phyloP scores from a whole-genome alignment of 768 basidiomycete species.

The Rossbeevera mucosa region DNA sequence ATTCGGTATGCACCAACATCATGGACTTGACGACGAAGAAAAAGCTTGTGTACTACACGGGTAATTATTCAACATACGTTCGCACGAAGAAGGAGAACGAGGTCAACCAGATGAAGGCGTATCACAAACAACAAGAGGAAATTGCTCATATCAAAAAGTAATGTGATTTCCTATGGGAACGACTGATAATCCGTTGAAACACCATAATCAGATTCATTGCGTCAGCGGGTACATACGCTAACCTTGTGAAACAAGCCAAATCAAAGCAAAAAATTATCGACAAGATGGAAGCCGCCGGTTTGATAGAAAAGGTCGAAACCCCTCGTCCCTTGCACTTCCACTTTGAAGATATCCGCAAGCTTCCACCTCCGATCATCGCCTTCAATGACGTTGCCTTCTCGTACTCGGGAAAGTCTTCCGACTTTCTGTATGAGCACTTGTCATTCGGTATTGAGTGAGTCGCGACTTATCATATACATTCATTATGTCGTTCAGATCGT shows the following conservation, averaged over 20 bases:
- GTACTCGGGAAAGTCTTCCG: constrained; percentile 84
- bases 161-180: constrained; percentile 14
- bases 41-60: constrained; percentile 90
- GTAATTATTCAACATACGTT: constrained; percentile 97
- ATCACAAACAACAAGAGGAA: constrained; percentile 97
- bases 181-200: constrained; percentile 7
- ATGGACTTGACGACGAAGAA: constrained; percentile 94
- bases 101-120: constrained; percentile 99
- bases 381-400: constrained; percentile 94
- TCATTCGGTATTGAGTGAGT: constrained; percentile 97
- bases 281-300: constrained; percentile 99
- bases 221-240: constrained; percentile 99
- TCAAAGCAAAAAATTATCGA: constrained; percentile 99
- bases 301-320: constrained; percentile 86
- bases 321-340: constrained; percentile 80
- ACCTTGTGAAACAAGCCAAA: constrained; percentile 97
- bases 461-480: neutral
- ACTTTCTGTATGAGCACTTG: constrained; percentile 83
- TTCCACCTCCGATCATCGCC: constrained; percentile 96
- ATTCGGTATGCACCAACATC: constrained; percentile 94
- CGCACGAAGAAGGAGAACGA: constrained; percentile 96
- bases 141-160: constrained; percentile 98
- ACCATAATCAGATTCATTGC: constrained; percentile 74
- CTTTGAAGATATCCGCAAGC: constrained; percentile 90
- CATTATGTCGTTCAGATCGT: constrained; percentile 4